Conservation (phyloP, 495 filamentous ascomycete species). For the Penicillium steckii region DNA sequence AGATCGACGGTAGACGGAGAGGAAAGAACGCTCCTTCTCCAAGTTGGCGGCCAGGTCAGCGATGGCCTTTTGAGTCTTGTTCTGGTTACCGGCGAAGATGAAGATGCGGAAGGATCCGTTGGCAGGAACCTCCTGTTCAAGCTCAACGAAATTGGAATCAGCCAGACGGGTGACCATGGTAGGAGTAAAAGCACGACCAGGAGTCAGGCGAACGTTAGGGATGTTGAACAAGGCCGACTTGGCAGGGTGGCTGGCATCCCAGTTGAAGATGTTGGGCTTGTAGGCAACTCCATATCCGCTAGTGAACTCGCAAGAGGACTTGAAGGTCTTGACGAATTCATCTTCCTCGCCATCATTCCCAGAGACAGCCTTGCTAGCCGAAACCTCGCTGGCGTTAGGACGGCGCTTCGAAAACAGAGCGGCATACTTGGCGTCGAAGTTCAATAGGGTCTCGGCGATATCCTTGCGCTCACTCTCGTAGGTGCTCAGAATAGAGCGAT, state of each 20-base stretch:
- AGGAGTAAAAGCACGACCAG: constrained; percentile 71
- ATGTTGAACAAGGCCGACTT: constrained; percentile 66
- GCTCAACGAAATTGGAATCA: constrained; percentile 80
- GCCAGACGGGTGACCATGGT: constrained; percentile 78
- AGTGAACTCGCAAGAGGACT: constrained; percentile 64
- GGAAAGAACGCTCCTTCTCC: constrained; percentile 66
- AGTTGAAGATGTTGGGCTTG: constrained; percentile 64
- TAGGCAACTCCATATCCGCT: constrained; percentile 66
- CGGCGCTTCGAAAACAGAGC: constrained; percentile 60
- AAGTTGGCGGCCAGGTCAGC: constrained; percentile 65
- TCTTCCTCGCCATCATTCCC: constrained; percentile 45
- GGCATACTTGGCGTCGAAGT: constrained; percentile 70
- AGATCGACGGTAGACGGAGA: constrained; percentile 56
- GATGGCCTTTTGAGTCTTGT: constrained; percentile 58
- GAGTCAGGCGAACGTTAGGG: constrained; percentile 55
- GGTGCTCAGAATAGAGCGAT: constrained; percentile 61
- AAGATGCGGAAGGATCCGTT: constrained; percentile 88
- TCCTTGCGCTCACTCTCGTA: constrained; percentile 71
- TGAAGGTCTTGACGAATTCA: constrained; percentile 65
- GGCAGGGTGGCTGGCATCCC: constrained; percentile 69
- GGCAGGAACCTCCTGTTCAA: constrained; percentile 84
- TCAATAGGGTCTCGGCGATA: constrained; percentile 67
- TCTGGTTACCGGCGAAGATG: constrained; percentile 72
- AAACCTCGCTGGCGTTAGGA: constrained; percentile 57
- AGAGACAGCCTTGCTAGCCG: constrained; percentile 37